Percentiles rank a stretch among this genome's conserved stretches.
Conservation (phyloP, 2,329 filamentous ascomycete genomes). For the Talaromyces albobiverticillius region DNA sequence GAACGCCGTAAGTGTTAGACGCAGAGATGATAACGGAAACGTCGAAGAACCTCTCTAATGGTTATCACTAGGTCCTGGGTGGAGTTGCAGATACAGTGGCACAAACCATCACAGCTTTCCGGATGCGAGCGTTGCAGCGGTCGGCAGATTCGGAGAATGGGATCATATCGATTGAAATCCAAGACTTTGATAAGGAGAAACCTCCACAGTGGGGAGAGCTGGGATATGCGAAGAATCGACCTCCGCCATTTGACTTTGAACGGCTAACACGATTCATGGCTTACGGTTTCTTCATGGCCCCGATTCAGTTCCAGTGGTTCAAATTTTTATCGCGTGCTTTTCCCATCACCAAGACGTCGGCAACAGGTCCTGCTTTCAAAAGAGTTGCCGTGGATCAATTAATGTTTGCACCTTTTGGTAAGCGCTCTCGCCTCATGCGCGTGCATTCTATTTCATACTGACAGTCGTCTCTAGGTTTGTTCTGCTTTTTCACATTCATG, state of each 20-base stretch:
- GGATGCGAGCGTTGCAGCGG: slow-evolving; percentile 59
- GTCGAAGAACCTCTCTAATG: neutral
- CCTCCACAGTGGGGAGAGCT: slow-evolving; percentile 64
- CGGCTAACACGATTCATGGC: slow-evolving; percentile 92
- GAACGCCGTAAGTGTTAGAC: slow-evolving; percentile 66
- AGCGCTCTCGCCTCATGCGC: slow-evolving; percentile 19
- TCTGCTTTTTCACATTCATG: slow-evolving; percentile 92
- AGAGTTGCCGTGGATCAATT: slow-evolving; percentile 90
- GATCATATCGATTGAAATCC: slow-evolving; percentile 78
- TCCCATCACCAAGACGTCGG: slow-evolving; percentile 74
- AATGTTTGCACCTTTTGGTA: slow-evolving; percentile 84
- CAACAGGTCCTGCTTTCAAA: slow-evolving; percentile 77
- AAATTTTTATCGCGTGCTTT: slow-evolving; percentile 77
- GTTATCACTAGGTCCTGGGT: slow-evolving; percentile 63
- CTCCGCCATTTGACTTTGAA: slow-evolving; percentile 93
- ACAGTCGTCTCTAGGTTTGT: slow-evolving; percentile 57
- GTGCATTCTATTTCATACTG: neutral
- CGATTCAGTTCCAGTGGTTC: slow-evolving; percentile 95
- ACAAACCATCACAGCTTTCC: slow-evolving; percentile 81
- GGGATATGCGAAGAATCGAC: slow-evolving; percentile 60
- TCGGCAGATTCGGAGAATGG: slow-evolving; percentile 58
- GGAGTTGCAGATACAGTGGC: slow-evolving; percentile 96
- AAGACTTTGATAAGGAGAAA: slow-evolving; percentile 80
- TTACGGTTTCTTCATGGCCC: slow-evolving; percentile 95
- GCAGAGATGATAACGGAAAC: neutral